phyloP scores from a whole-genome alignment of 2,329 filamentous ascomycete genomes.

The Nothomitra cinnamomea region DNA sequence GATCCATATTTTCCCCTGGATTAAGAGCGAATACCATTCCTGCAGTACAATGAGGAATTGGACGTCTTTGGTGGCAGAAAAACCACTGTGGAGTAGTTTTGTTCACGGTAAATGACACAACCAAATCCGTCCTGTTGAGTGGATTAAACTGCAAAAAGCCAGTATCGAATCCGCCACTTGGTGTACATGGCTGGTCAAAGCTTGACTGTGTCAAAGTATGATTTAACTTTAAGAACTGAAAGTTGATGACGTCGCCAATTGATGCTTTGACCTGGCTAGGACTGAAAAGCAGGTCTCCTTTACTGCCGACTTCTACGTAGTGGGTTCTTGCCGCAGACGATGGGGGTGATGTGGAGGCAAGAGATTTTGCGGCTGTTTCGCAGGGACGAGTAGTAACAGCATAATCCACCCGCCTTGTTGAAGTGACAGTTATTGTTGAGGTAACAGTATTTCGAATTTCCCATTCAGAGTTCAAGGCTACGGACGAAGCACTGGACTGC shows the following conservation, averaged over 20 bases:
- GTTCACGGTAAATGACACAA: neutral
- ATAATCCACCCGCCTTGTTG: too few species aligned
- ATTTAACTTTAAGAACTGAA: conserved; percentile 29
- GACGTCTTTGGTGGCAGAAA: conserved; percentile 7
- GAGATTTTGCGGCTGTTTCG: too few species aligned
- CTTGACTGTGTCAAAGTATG: neutral
- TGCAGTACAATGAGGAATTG: conserved; percentile 6
- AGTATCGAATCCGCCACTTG: conserved; percentile 1
- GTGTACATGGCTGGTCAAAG: neutral
- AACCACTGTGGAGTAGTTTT: conserved; percentile 4
- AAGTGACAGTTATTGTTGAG: too few species aligned
- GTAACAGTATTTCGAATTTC: too few species aligned
- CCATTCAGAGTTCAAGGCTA: too few species aligned
- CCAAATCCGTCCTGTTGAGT: neutral
- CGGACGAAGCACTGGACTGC: too few species aligned
- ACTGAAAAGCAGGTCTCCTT: conserved; percentile 33
- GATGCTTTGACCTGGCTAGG: conserved; percentile 48
- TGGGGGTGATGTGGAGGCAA: too few species aligned
- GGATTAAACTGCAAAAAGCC: conserved; percentile 4
- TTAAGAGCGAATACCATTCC: conserved; percentile 8
- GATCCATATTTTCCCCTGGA: conserved; percentile 5
- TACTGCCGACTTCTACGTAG: neutral
- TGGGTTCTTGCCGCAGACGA: too few species aligned
- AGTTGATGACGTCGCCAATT: conserved; percentile 43
- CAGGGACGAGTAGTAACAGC: too few species aligned